phyloP scores from a whole-genome alignment of 108 stramenopile species.

The Skeletonema grethae region DNA sequence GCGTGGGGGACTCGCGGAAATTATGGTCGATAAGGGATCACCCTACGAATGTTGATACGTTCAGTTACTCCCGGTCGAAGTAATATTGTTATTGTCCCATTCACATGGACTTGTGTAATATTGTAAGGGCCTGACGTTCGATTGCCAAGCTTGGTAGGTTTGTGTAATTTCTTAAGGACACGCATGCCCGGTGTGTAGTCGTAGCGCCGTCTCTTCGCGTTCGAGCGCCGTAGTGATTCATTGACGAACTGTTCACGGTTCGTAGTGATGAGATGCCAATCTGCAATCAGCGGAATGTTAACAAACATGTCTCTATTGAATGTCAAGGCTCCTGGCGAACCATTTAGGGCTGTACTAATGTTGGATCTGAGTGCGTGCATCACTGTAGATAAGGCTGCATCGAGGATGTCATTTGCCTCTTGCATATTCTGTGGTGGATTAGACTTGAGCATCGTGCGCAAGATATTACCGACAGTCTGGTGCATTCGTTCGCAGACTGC shows the following conservation, averaged over 20 bases:
- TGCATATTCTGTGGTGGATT: slow-evolving; percentile 24
- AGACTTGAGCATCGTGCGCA: neutral
- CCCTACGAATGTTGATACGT: slow-evolving; percentile 37
- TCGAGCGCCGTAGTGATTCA: slow-evolving; percentile 4
- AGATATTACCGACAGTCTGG: too few relatives aligned
- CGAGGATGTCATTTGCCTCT: slow-evolving; percentile 24
- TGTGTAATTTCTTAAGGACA: slow-evolving; percentile 18
- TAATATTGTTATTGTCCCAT: slow-evolving; percentile 47
- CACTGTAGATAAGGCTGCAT: slow-evolving; percentile 30
- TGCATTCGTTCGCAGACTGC: too few relatives aligned
- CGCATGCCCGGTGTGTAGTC: slow-evolving; percentile 7
- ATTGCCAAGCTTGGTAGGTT: slow-evolving; percentile 34
- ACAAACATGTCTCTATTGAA: slow-evolving; percentile 50
- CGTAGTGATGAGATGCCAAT: slow-evolving; percentile 12
- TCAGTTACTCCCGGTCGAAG: slow-evolving; percentile 20
- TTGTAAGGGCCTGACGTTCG: slow-evolving; percentile 41
- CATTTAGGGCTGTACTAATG: slow-evolving; percentile 7
- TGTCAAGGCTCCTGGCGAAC: slow-evolving; percentile 43
- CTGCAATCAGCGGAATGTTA: slow-evolving; percentile 41
- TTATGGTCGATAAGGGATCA: slow-evolving; percentile 21
- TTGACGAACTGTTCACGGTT: slow-evolving; percentile 20
- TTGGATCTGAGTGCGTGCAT: slow-evolving; percentile 33
- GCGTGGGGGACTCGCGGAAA: too few relatives aligned
- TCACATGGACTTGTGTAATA: slow-evolving; percentile 38
- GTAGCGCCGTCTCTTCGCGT: slow-evolving; percentile 3